Evolutionary conservation across 371 early-diverging fungal genomes (phyloP).

Genomic region (Batkoa obscura): DNA sequence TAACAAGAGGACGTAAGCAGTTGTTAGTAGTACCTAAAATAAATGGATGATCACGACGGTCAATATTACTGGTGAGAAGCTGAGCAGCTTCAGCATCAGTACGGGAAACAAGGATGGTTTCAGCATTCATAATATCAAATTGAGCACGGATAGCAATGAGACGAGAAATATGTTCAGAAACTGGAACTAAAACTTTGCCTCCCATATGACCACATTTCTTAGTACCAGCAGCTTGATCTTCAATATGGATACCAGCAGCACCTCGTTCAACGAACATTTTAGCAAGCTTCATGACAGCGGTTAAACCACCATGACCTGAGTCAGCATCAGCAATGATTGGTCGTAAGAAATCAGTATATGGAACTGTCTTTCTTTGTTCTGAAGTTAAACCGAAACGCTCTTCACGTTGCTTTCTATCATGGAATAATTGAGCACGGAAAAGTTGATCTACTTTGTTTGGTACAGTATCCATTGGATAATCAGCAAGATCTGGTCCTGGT

Average conservation of each 20-base stretch:
- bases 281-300: constrained; percentile 78
- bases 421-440: constrained; percentile 94
- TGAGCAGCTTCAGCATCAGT: constrained; percentile 97
- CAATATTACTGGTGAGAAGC: constrained; percentile 87
- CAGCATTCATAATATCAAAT: constrained; percentile 95
- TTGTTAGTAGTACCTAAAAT: constrained; percentile 82
- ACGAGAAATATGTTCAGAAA: constrained; percentile 93
- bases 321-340: constrained; percentile 97
- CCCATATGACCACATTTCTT: constrained; percentile 99
- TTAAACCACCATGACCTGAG: constrained; percentile 90
- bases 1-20: constrained; percentile 42
- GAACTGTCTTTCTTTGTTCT: constrained; percentile 44
- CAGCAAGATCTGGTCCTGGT: constrained; percentile 97
- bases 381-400: constrained; percentile 50
- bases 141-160: constrained; percentile 89
- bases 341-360: constrained; percentile 75
- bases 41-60: constrained; percentile 91
- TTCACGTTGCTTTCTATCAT: constrained; percentile 92
- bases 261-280: constrained; percentile 90
- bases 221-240: constrained; percentile 88
- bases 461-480: constrained; percentile 97
- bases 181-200: constrained; percentile 94
- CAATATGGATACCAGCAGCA: constrained; percentile 79
- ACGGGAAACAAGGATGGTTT: constrained; percentile 84
- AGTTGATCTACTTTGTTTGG: constrained; percentile 98